These are phyloP conservation scores for Aspergillus olivimuriae DNA, from an alignment of 495 filamentous ascomycete species.

Conservation along the genomic window DNA sequence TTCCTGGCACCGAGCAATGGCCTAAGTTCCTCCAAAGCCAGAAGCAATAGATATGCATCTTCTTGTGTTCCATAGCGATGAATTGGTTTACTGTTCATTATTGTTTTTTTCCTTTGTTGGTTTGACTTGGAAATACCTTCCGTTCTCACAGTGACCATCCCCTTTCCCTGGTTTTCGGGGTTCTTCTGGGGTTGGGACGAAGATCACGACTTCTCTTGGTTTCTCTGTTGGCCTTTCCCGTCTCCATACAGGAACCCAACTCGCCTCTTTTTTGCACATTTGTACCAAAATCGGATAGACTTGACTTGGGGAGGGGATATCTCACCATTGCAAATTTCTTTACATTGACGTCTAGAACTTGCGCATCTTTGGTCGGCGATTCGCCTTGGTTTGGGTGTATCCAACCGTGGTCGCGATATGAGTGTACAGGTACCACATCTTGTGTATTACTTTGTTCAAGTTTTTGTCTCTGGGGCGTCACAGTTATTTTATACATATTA, in stretches of 20 bases:
- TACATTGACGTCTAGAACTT: slow-evolving; percentile 1
- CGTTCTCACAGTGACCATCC: slow-evolving; percentile 1
- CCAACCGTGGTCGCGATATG: background rate
- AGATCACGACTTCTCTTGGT: background rate
- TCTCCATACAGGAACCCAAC: slow-evolving; percentile 10
- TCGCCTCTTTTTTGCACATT: background rate
- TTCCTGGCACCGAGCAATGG: slow-evolving; percentile 47
- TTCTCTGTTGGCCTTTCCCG: slow-evolving; percentile 2
- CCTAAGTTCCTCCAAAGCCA: slow-evolving; percentile 32
- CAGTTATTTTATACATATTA: background rate
- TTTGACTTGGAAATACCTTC: slow-evolving; percentile 16
- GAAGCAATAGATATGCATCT: slow-evolving; percentile 25
- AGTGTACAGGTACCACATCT: slow-evolving; percentile 5
- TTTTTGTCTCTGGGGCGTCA: no score
- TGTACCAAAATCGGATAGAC: background rate
- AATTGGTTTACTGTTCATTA: slow-evolving; percentile 12
- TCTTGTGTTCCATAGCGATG: slow-evolving; percentile 27
- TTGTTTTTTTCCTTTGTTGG: slow-evolving; percentile 15
- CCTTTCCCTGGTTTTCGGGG: slow-evolving; percentile 4
- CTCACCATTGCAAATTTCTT: slow-evolving; percentile 2
- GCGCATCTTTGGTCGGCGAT: background rate
- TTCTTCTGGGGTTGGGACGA: slow-evolving; percentile 7
- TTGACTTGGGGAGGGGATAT: background rate
- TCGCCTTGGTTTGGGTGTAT: background rate
- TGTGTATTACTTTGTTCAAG: background rate